A percentile compares a stretch with the other conserved stretches of the same genome.
These are phyloP conservation scores for Panaeolus cyanescens DNA, from an alignment of 768 basidiomycete species.

Conservation along the genomic window DNA sequence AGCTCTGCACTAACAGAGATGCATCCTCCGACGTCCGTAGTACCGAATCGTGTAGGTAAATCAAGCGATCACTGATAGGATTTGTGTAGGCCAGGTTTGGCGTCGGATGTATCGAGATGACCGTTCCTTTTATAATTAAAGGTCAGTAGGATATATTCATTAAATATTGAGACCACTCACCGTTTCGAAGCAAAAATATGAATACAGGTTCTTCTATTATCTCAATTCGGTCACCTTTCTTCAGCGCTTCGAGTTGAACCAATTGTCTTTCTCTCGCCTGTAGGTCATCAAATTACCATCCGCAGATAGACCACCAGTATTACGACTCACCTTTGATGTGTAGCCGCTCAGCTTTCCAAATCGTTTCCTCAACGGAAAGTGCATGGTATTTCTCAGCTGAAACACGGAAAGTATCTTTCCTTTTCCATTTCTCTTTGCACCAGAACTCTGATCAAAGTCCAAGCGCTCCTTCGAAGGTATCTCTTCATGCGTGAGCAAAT, in stretches of 20 bases:
- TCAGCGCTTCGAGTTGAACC: constrained; percentile 27
- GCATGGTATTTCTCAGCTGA: not conserved
- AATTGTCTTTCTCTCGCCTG: constrained; percentile 24
- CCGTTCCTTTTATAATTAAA: constrained; percentile 41
- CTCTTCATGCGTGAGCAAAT: not conserved
- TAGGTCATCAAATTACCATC: not conserved
- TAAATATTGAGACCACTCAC: constrained; percentile 16
- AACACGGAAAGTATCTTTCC: not conserved
- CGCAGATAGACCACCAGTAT: not conserved
- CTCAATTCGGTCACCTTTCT: constrained; percentile 54
- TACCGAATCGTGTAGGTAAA: constrained; percentile 54
- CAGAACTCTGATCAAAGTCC: not conserved
- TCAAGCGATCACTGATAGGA: constrained; percentile 58
- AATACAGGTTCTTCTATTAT: constrained; percentile 62
- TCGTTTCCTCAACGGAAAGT: constrained; percentile 16
- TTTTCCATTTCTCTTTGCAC: not conserved
- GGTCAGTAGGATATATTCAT: not conserved
- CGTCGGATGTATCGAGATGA: constrained; percentile 57
- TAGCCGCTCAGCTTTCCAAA: constrained; percentile 27
- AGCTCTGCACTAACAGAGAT: constrained; percentile 59
- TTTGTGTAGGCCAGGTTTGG: constrained; percentile 46
- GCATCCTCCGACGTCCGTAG: constrained; percentile 63
- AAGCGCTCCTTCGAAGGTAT: not conserved
- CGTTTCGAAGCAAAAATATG: constrained; percentile 66
- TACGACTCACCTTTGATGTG: constrained; percentile 19